Base-by-base conservation (phyloP, 139 green algal species). In the Haematococcus lacustris region DNA sequence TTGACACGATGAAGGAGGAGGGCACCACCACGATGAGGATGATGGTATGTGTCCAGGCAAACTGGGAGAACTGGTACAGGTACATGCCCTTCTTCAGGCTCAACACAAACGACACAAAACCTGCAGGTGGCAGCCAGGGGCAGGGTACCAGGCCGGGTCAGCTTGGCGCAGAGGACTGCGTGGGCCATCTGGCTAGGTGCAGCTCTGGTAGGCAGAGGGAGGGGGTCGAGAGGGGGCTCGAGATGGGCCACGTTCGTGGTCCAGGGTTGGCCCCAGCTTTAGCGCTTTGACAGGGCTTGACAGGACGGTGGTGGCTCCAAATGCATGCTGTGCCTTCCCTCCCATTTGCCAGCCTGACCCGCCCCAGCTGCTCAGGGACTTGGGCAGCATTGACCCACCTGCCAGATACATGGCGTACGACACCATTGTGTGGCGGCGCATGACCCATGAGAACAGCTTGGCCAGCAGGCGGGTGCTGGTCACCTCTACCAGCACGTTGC, bases 1-100 rank as follows among this genome's bases (percentile, higher is more conserved):
- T 79, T 26, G 66, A 82, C 39, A 87, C 76, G 68, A 96, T 93
- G 78, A 97, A 97, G 43, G 88, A 94, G 32, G 85, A 90, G 33
- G 94, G 92, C 59, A 95, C 70, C 61, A 97, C 92, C 6, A 96
- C 70, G 6, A 93, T 83, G 73, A 98, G 78, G 43, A 98, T 86
- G 75, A 98, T 98, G 88, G 98, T 97, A 87, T 98, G 95, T 51
- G 92, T 98, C 95, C 95, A 98, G 5, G 94, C 95, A 73, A 93
- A 98, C 82, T 98, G 93, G 63, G 85, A 84, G 86, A 99, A 99
- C 79, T 98, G 95, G 80, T 97, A 94, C 65, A 90, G 73, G 83
- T 97, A 97, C 73, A 87, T 81, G 38, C 90, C 84, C 75, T 91
- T 92, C 78, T 93, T 83, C 69, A 99, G 82, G 59, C 80, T 91